A percentile compares a stretch with the other conserved stretches of the same genome.
phyloP scores from a whole-genome alignment of 257 asterid genomes.

The Solanum sejunctum region DNA sequence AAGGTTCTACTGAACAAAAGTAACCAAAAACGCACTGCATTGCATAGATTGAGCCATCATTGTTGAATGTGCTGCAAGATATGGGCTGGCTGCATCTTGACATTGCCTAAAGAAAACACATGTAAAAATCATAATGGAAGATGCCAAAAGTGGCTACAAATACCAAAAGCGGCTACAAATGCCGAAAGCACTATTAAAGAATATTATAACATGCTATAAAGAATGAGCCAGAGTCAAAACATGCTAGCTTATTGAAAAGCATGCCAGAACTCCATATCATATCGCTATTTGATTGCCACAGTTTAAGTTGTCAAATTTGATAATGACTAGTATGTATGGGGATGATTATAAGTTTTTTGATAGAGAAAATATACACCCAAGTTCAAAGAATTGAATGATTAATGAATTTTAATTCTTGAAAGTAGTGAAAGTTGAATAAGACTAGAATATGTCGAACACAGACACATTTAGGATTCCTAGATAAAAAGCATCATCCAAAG shows the following conservation, averaged over 20 bases:
- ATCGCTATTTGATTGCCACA: not conserved
- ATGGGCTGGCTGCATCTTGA: slow-evolving; percentile 75
- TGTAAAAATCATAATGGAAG: not conserved
- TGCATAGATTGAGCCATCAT: slow-evolving; percentile 82
- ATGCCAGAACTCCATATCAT: not conserved
- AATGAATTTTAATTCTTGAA: not conserved
- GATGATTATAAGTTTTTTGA: not conserved
- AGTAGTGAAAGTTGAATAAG: not conserved
- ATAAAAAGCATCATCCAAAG: not conserved
- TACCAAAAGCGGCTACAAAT: not conserved
- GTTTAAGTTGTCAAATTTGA: not conserved
- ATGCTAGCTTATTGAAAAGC: not conserved
- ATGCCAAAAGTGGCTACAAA: not conserved
- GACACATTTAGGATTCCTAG: not conserved
- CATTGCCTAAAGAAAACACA: slow-evolving; percentile 53
- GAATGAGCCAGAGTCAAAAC: not conserved
- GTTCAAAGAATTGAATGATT: not conserved
- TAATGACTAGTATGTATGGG: not conserved
- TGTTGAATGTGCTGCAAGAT: slow-evolving; percentile 73
- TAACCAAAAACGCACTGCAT: slow-evolving; percentile 40
- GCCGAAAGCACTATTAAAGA: not conserved
- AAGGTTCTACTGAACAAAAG: not conserved
- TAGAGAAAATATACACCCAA: not conserved
- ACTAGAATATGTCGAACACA: not conserved
- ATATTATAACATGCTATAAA: not conserved